phyloP scores from a whole-genome alignment of 352 stramenopile genomes.

The Globisporangium iwayamae region DNA sequence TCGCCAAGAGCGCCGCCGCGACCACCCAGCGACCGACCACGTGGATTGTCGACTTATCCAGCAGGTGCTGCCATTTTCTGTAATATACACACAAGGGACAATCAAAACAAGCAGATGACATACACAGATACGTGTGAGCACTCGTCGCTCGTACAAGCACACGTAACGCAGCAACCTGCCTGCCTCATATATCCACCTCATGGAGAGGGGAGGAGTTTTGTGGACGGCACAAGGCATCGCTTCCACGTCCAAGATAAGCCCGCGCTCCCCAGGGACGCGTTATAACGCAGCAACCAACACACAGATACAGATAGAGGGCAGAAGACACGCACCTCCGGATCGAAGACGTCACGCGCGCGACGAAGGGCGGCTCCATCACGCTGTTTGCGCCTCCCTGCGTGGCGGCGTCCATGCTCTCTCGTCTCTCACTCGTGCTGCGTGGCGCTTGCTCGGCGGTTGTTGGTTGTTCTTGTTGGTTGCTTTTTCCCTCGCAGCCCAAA shows the following conservation, averaged over 20 bases:
- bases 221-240: not conserved
- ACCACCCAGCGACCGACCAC: constrained; percentile 90
- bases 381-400: constrained; percentile 58
- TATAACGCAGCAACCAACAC: not conserved
- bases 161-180: not conserved
- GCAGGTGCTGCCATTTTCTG: constrained; percentile 95
- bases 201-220: not conserved
- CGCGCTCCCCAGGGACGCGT: not conserved
- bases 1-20: constrained; percentile 76
- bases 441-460: not conserved
- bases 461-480: too few species aligned
- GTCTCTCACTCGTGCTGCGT: not conserved
- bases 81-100: not conserved
- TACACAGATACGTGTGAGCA: constrained; percentile 5
- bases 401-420: constrained; percentile 12
- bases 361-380: constrained; percentile 75
- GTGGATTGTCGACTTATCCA: constrained; percentile 98
- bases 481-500: not conserved
- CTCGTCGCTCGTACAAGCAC: not conserved
- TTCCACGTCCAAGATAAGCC: not conserved
- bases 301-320: not conserved
- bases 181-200: not conserved
- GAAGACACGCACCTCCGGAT: constrained; percentile 58
- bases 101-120: not conserved
- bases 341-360: constrained; percentile 70